Base-by-base conservation (phyloP, 2,329 filamentous ascomycete genomes). In the Tolypocladium ovalisporum region DNA sequence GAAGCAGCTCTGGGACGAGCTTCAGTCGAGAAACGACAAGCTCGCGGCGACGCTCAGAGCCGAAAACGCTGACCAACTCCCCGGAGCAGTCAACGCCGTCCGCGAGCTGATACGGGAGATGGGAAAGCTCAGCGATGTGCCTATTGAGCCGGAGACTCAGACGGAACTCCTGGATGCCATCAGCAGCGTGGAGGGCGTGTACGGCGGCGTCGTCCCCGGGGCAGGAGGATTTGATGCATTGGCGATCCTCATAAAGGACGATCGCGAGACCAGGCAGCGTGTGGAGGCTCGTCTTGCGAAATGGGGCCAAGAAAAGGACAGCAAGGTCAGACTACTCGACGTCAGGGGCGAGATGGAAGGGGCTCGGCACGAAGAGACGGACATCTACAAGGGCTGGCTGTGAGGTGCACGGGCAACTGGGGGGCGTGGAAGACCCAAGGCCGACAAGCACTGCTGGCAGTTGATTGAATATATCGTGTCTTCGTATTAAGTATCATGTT, bases 221-320 rank as follows among this genome's bases (percentile, higher is more conserved):
- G 94, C 94, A 0, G 94, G 94, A 12, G 94, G 94, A 0, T 97
- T 89, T 67, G 94, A 99, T 76, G 94, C 94, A 1, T 80, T 96
- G 57, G 88, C 87, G 1, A 71, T 99, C 59, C 71, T 99, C 59
- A 83, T 96, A 62, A 80, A 81, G 65, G 89, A 97, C 65, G 84
- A 88, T 56, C 78, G 77, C 39, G 80, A 79, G 54, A 89, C 89
- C 1, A 74, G 87, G 57, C 67, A 68, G 27, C 74, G 76, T 15
- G 71, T 97, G 27, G 78, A 81, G 61, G 71, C 74, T 49, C 85
- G 90, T 49, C 71, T 96, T 58, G 75, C 74, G 24, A 73, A 75
- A 32, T 97, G 90, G 86, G 85, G 77, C 59, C 64, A 70, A 62
- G 74, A 79, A 53, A 82, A 79, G 63, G 81, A 78, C 51, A 80